Percentiles rank a stretch among this genome's conserved stretches.
Evolutionary conservation across 805 yeast genomes (phyloP).

Genomic region (Lachancea fermentati): DNA sequence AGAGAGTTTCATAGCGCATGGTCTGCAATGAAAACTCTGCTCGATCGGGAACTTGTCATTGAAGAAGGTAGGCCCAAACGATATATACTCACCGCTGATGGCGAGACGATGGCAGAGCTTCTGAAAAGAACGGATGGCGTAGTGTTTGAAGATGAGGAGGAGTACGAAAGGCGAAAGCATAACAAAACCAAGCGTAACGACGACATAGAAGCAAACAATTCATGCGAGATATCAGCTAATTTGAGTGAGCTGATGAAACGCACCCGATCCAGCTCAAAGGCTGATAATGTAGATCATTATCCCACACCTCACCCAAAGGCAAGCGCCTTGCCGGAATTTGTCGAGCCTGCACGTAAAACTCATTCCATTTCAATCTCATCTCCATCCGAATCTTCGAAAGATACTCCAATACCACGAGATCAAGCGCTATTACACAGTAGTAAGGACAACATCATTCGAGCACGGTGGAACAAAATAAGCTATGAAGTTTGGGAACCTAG

Average conservation of each 20-base stretch:
- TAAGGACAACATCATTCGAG: constrained; percentile 12
- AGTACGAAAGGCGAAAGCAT: constrained; percentile 4
- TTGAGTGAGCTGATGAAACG: constrained; percentile 7
- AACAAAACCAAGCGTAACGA: constrained; percentile 4
- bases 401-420: neutral
- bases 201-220: constrained; percentile 5
- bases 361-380: constrained; percentile 1
- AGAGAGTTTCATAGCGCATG: constrained; percentile 70
- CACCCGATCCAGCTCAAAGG: neutral
- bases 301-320: neutral
- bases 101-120: constrained; percentile 53
- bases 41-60: constrained; percentile 52
- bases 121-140: constrained; percentile 44
- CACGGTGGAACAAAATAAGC: constrained; percentile 20
- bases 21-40: constrained; percentile 59
- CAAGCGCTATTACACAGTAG: neutral
- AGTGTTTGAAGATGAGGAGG: constrained; percentile 22
- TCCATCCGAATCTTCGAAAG: neutral
- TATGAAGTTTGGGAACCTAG: constrained; percentile 55
- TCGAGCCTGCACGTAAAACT: constrained; percentile 1
- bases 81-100: constrained; percentile 65
- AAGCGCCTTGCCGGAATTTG: neutral
- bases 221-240: constrained; percentile 3
- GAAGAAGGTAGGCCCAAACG: constrained; percentile 52
- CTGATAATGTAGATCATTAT: neutral